phyloP scores from a whole-genome alignment of 2,329 filamentous ascomycete species.

The Ceratocystis destructans region DNA sequence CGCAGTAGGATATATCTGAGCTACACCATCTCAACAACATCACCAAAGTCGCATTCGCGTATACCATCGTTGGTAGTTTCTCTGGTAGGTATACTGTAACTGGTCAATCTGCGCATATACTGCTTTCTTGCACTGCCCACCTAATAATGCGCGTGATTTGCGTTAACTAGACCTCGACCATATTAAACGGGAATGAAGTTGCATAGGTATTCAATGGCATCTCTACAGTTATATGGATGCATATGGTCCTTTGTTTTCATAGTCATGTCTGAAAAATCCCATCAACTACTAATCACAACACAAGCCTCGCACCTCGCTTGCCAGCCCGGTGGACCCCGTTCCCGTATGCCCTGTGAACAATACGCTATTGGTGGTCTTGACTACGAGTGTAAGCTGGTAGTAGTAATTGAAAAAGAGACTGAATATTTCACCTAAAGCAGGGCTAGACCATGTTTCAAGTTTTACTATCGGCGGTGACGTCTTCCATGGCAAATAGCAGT shows the following conservation, averaged over 20 bases:
- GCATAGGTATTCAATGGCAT: slow-evolving; percentile 58
- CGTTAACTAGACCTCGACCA: slow-evolving; percentile 61
- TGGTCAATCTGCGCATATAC: slow-evolving; percentile 41
- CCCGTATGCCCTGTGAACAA: slow-evolving; percentile 52
- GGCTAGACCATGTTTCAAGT: slow-evolving; percentile 59
- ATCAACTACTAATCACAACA: slow-evolving; percentile 30
- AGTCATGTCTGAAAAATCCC: neutral
- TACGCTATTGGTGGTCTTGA: slow-evolving; percentile 48
- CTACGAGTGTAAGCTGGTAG: slow-evolving; percentile 69
- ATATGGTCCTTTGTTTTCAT: neutral
- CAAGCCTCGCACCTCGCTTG: slow-evolving; percentile 53
- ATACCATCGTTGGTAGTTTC: slow-evolving; percentile 50
- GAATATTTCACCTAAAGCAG: slow-evolving; percentile 50
- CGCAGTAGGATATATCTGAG: slow-evolving; percentile 60
- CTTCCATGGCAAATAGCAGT: slow-evolving; percentile 66
- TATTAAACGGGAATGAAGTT: slow-evolving; percentile 55
- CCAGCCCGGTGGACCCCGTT: slow-evolving; percentile 51
- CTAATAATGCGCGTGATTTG: slow-evolving; percentile 50
- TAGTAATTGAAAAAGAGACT: slow-evolving; percentile 53
- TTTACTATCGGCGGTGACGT: slow-evolving; percentile 68
- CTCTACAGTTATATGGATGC: slow-evolving; percentile 26
- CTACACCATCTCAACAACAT: slow-evolving; percentile 55
- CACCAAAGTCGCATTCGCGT: slow-evolving; percentile 45
- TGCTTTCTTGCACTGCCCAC: slow-evolving; percentile 46
- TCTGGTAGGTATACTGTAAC: slow-evolving; percentile 52